Conservation (phyloP, 495 filamentous ascomycete species). For the Penicillium ucsense region DNA sequence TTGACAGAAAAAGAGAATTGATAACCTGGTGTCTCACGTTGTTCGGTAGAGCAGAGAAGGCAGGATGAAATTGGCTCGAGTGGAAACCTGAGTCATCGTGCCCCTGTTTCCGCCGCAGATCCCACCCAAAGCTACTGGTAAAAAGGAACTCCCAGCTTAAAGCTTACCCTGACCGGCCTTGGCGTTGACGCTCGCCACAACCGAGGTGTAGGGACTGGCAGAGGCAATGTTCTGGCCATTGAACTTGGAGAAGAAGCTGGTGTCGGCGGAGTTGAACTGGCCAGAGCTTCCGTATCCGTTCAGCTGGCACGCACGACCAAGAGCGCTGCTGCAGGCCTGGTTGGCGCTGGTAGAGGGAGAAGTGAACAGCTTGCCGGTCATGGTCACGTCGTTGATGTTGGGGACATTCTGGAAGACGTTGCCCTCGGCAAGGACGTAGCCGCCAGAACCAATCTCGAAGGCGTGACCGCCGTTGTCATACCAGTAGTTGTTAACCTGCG, state of each 20-base stretch:
- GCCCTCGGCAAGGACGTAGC: slow-evolving; percentile 47
- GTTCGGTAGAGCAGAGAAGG: too few species aligned
- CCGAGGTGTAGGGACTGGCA: slow-evolving; percentile 25
- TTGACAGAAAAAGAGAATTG: too few species aligned
- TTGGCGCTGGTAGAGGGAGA: slow-evolving; percentile 26
- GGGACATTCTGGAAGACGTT: slow-evolving; percentile 48
- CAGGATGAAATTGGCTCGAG: too few species aligned
- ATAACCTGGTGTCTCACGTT: too few species aligned
- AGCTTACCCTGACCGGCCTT: slow-evolving; percentile 28
- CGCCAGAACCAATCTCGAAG: slow-evolving; percentile 44
- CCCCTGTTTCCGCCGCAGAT: too few species aligned
- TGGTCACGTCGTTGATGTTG: slow-evolving; percentile 15
- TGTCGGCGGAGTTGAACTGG: slow-evolving; percentile 25
- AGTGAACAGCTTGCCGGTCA: slow-evolving; percentile 36
- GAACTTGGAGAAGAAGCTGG: slow-evolving; percentile 39
- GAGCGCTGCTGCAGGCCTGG: slow-evolving; percentile 25
- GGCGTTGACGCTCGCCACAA: slow-evolving; percentile 21
- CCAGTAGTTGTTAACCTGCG: slow-evolving; percentile 51
- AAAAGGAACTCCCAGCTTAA: neutral
- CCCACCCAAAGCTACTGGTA: too few species aligned
- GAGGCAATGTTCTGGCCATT: slow-evolving; percentile 39
- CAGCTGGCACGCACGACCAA: slow-evolving; percentile 35
- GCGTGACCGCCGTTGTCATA: slow-evolving; percentile 43
- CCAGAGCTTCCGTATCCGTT: slow-evolving; percentile 40
- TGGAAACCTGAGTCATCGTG: too few species aligned